Evolutionary conservation across 2,329 filamentous ascomycete species (phyloP), one percentile per base, ranked within the genome.

Genomic region (Lecanicillium sp.): DNA sequence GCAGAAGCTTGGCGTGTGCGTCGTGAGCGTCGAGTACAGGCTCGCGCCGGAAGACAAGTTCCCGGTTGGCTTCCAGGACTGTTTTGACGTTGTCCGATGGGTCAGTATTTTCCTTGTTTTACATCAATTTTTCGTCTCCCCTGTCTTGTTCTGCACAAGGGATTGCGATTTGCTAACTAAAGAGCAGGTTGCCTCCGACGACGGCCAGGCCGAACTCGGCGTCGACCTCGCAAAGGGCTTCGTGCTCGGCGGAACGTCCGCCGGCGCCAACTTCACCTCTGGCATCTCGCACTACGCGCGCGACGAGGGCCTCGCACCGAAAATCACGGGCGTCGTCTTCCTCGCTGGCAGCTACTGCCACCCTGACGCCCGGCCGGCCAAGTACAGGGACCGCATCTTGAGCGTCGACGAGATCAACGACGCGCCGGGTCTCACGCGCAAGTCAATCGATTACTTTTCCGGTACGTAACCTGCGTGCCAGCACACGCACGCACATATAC

Each of bases 41-140:
- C 66, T 78, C 14, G 72, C 71, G 1, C 75, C 75, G 0, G 74
- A 78, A 53, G 59, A 74, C 51, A 65, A 64, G 39, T 77, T 75
- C 45, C 74, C 74, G 0, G 57, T 57, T 3, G 67, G 67, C 3
- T 63, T 75, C 10, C 57, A 71, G 46, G 74, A 78, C 54, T 66
- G 64, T 45, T 72, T 67, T 51, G 73, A 76, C 52, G 49, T 61
- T 17, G 52, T 60, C 1, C 53, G 55, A 17, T 62, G 61, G 61
- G 55, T 62, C 9, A 11, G 29, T 12, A 1, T 5, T 14, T 23
- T 15, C n/a, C 3, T 38, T 38, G 7, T 38, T 38, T 21, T 38
- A n/a, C n/a, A n/a, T n/a, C n/a, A n/a, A n/a, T n/a, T n/a, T n/a
- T n/a, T n/a, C n/a, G n/a, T n/a, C n/a, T n/a, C n/a, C n/a, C n/a